phyloP scores from a whole-genome alignment of 2,329 filamentous ascomycete genomes.

The Fusarium cicatricum region DNA sequence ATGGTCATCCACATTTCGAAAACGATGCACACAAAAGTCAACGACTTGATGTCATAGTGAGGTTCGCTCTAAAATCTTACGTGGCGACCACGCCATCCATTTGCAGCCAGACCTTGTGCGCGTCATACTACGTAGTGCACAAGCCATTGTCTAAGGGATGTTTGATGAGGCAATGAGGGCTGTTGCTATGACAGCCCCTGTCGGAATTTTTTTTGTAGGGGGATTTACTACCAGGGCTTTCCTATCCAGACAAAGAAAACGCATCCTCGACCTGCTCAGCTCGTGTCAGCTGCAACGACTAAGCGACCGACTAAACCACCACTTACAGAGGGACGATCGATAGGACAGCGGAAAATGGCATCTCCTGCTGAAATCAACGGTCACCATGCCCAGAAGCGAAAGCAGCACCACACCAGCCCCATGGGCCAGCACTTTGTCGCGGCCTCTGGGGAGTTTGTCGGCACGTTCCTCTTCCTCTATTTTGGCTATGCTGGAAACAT shows the following conservation, averaged over 20 bases:
- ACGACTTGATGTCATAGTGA: no score
- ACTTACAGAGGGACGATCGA: not conserved
- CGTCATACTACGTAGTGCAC: no score
- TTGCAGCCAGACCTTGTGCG: no score
- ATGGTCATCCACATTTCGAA: no score
- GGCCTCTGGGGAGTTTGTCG: slow-evolving; percentile 32
- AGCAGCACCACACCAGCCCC: slow-evolving; percentile 21
- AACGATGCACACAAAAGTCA: no score
- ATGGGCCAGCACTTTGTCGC: slow-evolving; percentile 32
- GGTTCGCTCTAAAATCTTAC: no score
- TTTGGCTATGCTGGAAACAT: slow-evolving; percentile 39
- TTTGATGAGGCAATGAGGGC: no score
- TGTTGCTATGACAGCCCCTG: no score
- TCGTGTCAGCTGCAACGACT: slow-evolving; percentile 1
- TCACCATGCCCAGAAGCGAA: not conserved
- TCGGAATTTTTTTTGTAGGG: no score
- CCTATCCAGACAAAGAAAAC: not conserved
- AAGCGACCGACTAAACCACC: not conserved
- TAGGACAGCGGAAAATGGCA: slow-evolving; percentile 14
- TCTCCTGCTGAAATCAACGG: not conserved
- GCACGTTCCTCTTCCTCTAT: slow-evolving; percentile 37
- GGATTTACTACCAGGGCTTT: no score
- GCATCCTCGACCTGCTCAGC: not conserved
- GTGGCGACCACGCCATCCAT: no score
- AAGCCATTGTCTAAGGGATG: no score